Evolutionary conservation across 2,329 filamentous ascomycete species (phyloP).

Genomic region (Alternaria panax): DNA sequence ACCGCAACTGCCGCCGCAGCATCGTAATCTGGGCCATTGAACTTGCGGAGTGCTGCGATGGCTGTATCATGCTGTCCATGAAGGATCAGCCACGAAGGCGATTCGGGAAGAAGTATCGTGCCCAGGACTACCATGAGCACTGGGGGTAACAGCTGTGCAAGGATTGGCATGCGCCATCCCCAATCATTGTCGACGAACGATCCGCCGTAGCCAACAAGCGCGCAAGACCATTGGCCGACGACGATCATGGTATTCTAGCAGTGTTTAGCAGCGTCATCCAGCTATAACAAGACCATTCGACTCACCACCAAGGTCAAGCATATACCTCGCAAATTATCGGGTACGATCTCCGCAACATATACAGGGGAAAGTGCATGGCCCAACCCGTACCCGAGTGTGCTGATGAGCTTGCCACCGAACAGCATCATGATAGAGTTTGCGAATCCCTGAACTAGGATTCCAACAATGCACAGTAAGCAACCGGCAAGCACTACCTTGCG

Average conservation of each 20-base stretch:
- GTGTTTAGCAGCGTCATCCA: background rate
- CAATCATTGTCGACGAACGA: too few relatives aligned
- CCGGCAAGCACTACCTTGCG: background rate
- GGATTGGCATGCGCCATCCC: background rate
- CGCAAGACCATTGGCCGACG: background rate
- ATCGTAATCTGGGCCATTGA: background rate
- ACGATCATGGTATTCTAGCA: background rate
- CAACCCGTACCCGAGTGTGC: too few relatives aligned
- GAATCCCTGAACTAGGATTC: background rate
- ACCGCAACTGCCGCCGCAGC: background rate
- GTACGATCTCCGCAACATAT: background rate
- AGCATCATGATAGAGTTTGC: too few relatives aligned
- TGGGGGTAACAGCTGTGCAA: background rate
- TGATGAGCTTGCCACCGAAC: too few relatives aligned
- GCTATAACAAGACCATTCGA: background rate
- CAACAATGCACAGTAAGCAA: background rate
- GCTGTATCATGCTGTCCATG: background rate
- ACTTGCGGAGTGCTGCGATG: background rate
- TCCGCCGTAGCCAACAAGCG: background rate
- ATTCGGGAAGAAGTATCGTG: background rate
- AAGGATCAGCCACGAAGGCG: background rate
- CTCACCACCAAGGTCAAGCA: background rate
- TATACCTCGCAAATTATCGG: background rate
- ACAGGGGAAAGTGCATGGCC: background rate
- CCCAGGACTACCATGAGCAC: background rate